phyloP scores from a whole-genome alignment of 768 basidiomycete species.

The Goffeauzyma gilvescens region DNA sequence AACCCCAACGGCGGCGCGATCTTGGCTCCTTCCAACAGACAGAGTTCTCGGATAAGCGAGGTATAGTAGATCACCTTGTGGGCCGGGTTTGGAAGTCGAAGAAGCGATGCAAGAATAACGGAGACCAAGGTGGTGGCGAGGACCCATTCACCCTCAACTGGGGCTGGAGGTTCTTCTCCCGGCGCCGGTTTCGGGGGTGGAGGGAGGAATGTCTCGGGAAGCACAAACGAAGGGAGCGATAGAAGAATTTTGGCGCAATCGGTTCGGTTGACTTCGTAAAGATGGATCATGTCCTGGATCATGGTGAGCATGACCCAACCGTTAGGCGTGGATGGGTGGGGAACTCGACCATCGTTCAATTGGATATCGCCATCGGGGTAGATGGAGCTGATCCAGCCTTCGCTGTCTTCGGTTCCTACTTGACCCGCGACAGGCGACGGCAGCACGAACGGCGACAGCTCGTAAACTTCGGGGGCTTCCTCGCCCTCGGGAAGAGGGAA shows the following conservation, averaged over 20 bases:
- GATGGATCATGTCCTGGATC: slow-evolving; percentile 57
- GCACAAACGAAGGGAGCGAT: slow-evolving; percentile 66
- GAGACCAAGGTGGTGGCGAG: slow-evolving; percentile 42
- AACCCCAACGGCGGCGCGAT: slow-evolving; percentile 94
- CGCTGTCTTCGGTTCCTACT: slow-evolving; percentile 16
- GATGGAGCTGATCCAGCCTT: slow-evolving; percentile 23
- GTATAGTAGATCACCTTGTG: slow-evolving; percentile 71
- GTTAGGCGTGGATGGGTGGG: slow-evolving; percentile 49
- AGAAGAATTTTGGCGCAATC: slow-evolving; percentile 75
- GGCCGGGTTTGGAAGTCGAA: slow-evolving; percentile 57
- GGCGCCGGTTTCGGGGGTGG: slow-evolving; percentile 43
- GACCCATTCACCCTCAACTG: slow-evolving; percentile 63
- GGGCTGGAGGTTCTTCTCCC: slow-evolving; percentile 39
- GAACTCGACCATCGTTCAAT: slow-evolving; percentile 40
- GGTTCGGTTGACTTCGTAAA: slow-evolving; percentile 90
- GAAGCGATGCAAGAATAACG: slow-evolving; percentile 53
- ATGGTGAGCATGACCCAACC: slow-evolving; percentile 64
- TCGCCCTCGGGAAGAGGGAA: slow-evolving; percentile 7
- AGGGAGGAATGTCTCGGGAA: slow-evolving; percentile 66
- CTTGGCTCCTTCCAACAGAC: slow-evolving; percentile 77
- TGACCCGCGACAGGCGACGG: background rate
- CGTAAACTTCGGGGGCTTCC: background rate
- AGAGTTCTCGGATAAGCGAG: slow-evolving; percentile 74
- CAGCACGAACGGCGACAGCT: background rate
- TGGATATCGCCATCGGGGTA: slow-evolving; percentile 1